phyloP scores from a whole-genome alignment of 2,329 filamentous ascomycete genomes.

The Aureobasidium sp. region DNA sequence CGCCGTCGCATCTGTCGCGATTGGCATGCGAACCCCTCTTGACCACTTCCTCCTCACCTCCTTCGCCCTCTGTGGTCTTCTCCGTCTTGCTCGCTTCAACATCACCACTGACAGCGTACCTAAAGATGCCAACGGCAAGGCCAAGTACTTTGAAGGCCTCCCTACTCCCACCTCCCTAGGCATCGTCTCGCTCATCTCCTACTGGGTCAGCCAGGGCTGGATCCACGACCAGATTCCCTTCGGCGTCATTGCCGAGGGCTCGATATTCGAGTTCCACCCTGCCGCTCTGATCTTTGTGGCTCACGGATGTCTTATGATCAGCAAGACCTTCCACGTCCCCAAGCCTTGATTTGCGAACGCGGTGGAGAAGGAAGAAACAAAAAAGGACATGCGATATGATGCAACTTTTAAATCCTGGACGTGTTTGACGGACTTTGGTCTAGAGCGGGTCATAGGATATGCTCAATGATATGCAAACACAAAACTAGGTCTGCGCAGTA shows the following conservation, averaged over 20 bases:
- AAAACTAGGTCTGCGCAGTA: background rate
- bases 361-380: background rate
- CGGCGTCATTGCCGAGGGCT: slow-evolving; percentile 61
- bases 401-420: background rate
- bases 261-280: slow-evolving; percentile 75
- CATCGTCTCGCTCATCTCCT: slow-evolving; percentile 78
- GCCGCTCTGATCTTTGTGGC: slow-evolving; percentile 71
- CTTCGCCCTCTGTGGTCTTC: slow-evolving; percentile 92
- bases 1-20: slow-evolving; percentile 76
- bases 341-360: slow-evolving; percentile 53
- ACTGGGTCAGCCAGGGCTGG: slow-evolving; percentile 78
- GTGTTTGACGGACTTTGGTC: background rate
- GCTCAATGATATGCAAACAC: background rate
- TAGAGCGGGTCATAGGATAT: background rate
- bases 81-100: slow-evolving; percentile 92
- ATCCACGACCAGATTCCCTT: slow-evolving; percentile 70
- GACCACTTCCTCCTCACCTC: slow-evolving; percentile 78
- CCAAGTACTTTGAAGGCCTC: slow-evolving; percentile 92
- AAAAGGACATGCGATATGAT: background rate
- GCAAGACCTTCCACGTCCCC: slow-evolving; percentile 88
- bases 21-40: slow-evolving; percentile 75
- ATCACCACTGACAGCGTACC: slow-evolving; percentile 85
- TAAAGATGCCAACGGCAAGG: slow-evolving; percentile 87
- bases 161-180: slow-evolving; percentile 86
- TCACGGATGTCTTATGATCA: slow-evolving; percentile 93